Evolutionary conservation across 2,329 filamentous ascomycete species (phyloP).

Genomic region (Sphaerostilbella broomeana): DNA sequence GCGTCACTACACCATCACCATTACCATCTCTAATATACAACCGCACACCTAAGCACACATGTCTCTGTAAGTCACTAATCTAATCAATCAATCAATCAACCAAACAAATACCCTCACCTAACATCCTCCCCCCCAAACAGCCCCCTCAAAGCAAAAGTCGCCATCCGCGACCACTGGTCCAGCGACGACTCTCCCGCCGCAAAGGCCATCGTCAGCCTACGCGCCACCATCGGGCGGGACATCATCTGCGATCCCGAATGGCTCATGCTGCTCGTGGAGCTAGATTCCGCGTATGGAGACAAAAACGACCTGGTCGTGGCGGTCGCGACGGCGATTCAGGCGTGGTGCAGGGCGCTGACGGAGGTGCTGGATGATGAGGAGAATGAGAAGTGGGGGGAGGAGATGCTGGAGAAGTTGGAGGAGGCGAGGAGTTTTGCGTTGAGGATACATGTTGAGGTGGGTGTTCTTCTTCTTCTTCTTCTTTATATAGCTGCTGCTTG

Average conservation of each 20-base stretch:
- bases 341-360: constrained; percentile 33
- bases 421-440: constrained; percentile 20
- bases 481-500: neutral
- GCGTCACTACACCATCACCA: too few relatives aligned
- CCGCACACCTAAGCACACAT: too few relatives aligned
- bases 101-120: neutral
- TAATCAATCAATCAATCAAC: too few relatives aligned
- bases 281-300: constrained; percentile 34
- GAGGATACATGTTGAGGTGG: constrained; percentile 32
- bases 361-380: constrained; percentile 36
- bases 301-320: constrained; percentile 31
- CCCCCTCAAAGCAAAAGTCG: constrained; percentile 36
- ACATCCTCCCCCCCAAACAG: constrained; percentile 19
- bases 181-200: constrained; percentile 28
- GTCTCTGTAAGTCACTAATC: neutral
- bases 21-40: too few relatives aligned
- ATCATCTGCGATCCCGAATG: constrained; percentile 38
- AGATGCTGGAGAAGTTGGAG: constrained; percentile 31
- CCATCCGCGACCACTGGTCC: constrained; percentile 39
- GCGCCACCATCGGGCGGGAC: constrained; percentile 32
- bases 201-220: constrained; percentile 25
- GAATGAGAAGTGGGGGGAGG: constrained; percentile 37
- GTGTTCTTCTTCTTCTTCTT: constrained; percentile 3
- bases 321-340: constrained; percentile 30
- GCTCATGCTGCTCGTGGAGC: constrained; percentile 33